Evolutionary conservation across 139 green algal species (phyloP).

Genomic region (Chlorella sorokiniana): DNA sequence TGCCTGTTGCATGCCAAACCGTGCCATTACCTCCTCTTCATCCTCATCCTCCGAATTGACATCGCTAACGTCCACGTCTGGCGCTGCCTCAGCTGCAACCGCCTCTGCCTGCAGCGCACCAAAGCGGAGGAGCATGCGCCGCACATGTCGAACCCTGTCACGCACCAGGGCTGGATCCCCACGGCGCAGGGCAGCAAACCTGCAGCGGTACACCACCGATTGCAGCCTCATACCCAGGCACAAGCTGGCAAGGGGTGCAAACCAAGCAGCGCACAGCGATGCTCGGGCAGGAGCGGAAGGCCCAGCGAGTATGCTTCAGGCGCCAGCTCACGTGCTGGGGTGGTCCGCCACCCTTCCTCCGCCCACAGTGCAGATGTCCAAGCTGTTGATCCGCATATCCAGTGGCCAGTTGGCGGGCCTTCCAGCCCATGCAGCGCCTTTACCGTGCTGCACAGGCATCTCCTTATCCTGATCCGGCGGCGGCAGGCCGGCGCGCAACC

Average conservation of each 20-base stretch:
- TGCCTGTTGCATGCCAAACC: conserved; percentile 17
- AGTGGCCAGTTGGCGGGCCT: not conserved
- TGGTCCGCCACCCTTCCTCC: not conserved
- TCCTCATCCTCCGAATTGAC: not conserved
- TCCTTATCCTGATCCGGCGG: not conserved
- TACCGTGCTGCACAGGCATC: not conserved
- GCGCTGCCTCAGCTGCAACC: not conserved
- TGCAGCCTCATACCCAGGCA: too few species aligned
- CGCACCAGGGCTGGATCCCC: not conserved
- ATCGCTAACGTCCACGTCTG: not conserved
- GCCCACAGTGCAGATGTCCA: not conserved
- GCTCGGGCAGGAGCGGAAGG: too few species aligned
- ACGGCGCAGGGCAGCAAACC: not conserved
- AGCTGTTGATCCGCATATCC: not conserved
- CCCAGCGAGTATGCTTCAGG: too few species aligned
- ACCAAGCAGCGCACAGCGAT: too few species aligned
- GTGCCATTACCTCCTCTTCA: not conserved
- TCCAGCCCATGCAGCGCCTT: not conserved
- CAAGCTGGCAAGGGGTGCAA: too few species aligned
- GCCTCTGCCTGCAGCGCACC: too few species aligned
- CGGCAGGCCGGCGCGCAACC: not conserved
- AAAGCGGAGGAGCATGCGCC: not conserved
- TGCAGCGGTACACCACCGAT: too few species aligned
- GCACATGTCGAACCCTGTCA: not conserved
- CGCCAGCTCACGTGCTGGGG: not conserved